Evolutionary conservation across 1,284 basidiomycete genomes (phyloP).

Genomic region (Lentinus polychrous): DNA sequence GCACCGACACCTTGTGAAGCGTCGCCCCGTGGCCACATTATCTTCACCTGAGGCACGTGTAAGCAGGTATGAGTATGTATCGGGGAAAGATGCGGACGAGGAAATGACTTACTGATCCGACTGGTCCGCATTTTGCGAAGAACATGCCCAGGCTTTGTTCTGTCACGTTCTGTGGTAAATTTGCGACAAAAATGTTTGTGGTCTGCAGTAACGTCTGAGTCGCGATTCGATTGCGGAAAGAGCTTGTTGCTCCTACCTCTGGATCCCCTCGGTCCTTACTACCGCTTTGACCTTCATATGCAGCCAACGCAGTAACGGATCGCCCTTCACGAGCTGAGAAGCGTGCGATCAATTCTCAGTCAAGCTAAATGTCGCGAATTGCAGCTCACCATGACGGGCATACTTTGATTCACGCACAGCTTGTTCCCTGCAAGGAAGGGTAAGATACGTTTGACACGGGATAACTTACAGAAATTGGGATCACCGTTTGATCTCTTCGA

Average conservation of each 20-base stretch:
- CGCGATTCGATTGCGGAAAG: constrained; percentile 28
- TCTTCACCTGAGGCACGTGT: constrained; percentile 59
- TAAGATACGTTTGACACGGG: background rate
- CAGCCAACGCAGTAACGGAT: constrained; percentile 84
- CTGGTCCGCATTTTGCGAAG: constrained; percentile 40
- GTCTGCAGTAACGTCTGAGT: constrained; percentile 43
- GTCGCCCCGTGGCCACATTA: constrained; percentile 90
- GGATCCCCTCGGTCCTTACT: constrained; percentile 85
- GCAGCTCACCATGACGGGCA: constrained; percentile 55
- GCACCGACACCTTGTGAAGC: constrained; percentile 57
- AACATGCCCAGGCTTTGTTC: constrained; percentile 82
- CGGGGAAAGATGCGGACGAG: background rate
- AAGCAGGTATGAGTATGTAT: background rate
- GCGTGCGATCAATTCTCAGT: too few relatives aligned
- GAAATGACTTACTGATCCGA: constrained; percentile 50
- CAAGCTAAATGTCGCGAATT: constrained; percentile 2
- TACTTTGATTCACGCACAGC: constrained; percentile 82
- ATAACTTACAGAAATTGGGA: background rate
- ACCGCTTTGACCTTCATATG: constrained; percentile 82
- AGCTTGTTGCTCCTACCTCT: constrained; percentile 44
- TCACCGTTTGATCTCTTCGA: constrained; percentile 92
- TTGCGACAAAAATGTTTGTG: constrained; percentile 91
- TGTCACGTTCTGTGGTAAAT: constrained; percentile 78
- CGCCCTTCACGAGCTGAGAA: constrained; percentile 31
- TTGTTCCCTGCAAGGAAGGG: constrained; percentile 63